Evolutionary conservation across 345 rosid genomes (phyloP), one percentile per base, ranked within the genome.

Genomic region (Gossypium mustelinum): DNA sequence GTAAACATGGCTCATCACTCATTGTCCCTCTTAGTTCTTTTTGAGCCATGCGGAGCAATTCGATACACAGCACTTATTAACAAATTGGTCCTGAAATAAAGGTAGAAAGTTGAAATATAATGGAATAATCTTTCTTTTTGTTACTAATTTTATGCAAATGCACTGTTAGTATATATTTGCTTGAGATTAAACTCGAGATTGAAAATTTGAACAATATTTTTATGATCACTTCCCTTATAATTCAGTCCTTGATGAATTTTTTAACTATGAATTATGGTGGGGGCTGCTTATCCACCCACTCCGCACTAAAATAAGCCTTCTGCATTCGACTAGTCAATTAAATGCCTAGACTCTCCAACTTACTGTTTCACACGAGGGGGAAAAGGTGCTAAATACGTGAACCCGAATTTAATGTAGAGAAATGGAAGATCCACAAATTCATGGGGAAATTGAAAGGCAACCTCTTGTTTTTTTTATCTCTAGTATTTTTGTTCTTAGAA

Each of bases 241-340:
- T 34, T 34, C 41, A 34, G 41, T 34, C 41, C 7, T 34, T 34
- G 41, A 45, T 9, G 22, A n/a, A 17, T 54, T n/a, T 17, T 51
- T 4, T 27, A 29, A 63, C 20, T 41, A 43, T 41, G 12, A 66
- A 44, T 4, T 44, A 29, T 45, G 54, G 34, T 45, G 11, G 54
- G 54, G 56, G 56, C 29, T 44, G 54, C 54, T 66, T 66, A 51
- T 51, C 16, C 45, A 69, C 27, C 73, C 2, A 29, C 73, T 69
- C 60, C 73, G 71, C 71, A 69, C 73, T 69, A 69, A 51, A 51
- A 29, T 44, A 69, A 25, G 45, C 48, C 22, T 51, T 50, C 55
- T 11, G 59, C 14, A 0, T 14, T 50, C 73, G 9, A 50, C 22
- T 24, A 25, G 73, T 51, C 59, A 69, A 69, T 69, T 25, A 9